These are phyloP conservation scores for Xylariaceae sp. DNA, from an alignment of 2,329 filamentous ascomycete genomes.

Conservation along the genomic window DNA sequence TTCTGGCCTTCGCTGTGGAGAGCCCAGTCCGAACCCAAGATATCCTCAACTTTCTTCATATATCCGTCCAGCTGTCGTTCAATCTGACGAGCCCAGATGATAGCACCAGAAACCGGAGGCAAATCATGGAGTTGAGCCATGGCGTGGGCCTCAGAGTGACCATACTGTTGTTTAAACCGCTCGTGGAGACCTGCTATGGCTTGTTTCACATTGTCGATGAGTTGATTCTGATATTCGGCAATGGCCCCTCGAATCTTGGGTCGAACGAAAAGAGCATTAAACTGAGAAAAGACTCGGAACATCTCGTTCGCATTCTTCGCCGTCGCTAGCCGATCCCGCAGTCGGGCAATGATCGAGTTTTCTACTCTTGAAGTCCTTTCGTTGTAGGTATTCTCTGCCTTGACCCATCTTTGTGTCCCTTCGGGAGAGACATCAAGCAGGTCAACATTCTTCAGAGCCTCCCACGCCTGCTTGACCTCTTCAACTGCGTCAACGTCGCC, in stretches of 20 bases:
- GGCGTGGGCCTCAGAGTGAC: slow-evolving; percentile 94
- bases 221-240: slow-evolving; percentile 95
- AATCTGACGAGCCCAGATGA: slow-evolving; percentile 97
- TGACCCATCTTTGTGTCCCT: slow-evolving; percentile 90
- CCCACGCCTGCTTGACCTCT: slow-evolving; percentile 94
- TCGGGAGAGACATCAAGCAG: slow-evolving; percentile 89
- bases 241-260: slow-evolving; percentile 99
- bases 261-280: slow-evolving; percentile 97
- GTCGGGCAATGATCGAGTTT: slow-evolving; percentile 95
- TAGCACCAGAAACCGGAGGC: slow-evolving; percentile 93
- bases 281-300: slow-evolving; percentile 99
- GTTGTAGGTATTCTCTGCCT: slow-evolving; percentile 95
- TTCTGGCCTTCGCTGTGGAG: slow-evolving; percentile 95
- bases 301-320: slow-evolving; percentile 99
- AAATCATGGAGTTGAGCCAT: slow-evolving; percentile 98
- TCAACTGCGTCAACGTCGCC: slow-evolving; percentile 97
- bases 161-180: slow-evolving; percentile 98
- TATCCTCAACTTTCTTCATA: slow-evolving; percentile 99
- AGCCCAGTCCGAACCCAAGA: slow-evolving; percentile 93
- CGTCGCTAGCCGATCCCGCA: slow-evolving; percentile 90
- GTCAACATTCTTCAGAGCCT: slow-evolving; percentile 92
- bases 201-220: slow-evolving; percentile 97
- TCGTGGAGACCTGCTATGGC: slow-evolving; percentile 94
- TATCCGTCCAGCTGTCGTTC: slow-evolving; percentile 94
- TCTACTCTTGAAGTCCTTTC: slow-evolving; percentile 96